Conservation (phyloP, 495 filamentous ascomycete genomes). For the Tirmania nivea region DNA sequence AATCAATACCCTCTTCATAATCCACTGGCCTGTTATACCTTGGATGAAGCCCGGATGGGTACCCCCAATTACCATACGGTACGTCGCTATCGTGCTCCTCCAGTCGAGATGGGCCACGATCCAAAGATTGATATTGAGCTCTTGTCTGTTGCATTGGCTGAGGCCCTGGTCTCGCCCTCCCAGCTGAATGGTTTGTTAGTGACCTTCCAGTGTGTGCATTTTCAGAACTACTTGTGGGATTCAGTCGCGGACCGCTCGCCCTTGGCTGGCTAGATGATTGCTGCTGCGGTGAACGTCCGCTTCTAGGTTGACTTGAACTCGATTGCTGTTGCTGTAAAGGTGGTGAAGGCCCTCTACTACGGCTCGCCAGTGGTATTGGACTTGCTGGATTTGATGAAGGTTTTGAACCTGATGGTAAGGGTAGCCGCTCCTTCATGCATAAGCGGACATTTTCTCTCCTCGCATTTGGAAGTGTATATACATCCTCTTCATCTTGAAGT, state of each 20-base stretch:
- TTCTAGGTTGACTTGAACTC: not conserved
- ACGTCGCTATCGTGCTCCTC: not conserved
- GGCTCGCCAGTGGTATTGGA: no score
- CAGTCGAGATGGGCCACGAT: not conserved
- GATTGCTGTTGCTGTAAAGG: not conserved
- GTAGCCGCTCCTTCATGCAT: not conserved
- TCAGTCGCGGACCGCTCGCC: not conserved
- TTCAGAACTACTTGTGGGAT: not conserved
- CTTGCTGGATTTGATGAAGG: no score
- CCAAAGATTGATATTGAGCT: not conserved
- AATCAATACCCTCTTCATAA: conserved; percentile 9
- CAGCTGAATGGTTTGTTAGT: no score
- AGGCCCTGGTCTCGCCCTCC: not conserved
- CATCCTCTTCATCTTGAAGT: not conserved
- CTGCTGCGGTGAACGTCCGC: not conserved
- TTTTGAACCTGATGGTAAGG: not conserved
- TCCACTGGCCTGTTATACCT: not conserved
- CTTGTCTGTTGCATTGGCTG: not conserved
- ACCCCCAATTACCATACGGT: not conserved
- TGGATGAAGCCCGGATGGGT: not conserved
- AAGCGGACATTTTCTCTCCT: not conserved
- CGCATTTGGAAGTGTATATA: not conserved
- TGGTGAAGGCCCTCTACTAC: not conserved
- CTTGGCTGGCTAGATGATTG: not conserved
- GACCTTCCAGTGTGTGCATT: not conserved